Evolutionary conservation across 2,329 filamentous ascomycete genomes (phyloP).

Genomic region (Fusarium caatingaense): DNA sequence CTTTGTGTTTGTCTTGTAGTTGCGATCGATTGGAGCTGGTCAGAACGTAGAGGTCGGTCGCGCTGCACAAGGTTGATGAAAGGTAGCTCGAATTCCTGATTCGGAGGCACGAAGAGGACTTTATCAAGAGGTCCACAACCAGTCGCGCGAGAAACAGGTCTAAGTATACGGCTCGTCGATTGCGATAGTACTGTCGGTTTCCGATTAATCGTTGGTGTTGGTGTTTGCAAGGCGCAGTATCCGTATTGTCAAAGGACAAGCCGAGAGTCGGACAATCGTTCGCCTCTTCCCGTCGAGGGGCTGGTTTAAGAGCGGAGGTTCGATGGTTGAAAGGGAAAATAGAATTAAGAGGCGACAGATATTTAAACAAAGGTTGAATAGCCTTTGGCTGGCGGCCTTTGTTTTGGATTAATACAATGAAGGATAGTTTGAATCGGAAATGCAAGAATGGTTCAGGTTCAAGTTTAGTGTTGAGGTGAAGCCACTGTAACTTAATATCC

Average conservation of each 20-base stretch:
- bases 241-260: background rate
- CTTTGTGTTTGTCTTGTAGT: background rate
- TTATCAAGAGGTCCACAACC: background rate
- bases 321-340: background rate
- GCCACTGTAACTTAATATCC: conserved; percentile 24
- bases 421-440: conserved; percentile 27
- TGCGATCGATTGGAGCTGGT: conserved; percentile 1
- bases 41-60: background rate
- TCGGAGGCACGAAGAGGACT: background rate
- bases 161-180: background rate
- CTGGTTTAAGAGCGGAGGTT: background rate
- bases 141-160: background rate
- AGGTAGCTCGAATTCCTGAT: conserved; percentile 10
- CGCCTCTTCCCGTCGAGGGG: conserved; percentile 4
- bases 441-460: conserved; percentile 5
- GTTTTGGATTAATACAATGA: conserved; percentile 10
- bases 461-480: conserved; percentile 1
- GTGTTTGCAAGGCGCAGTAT: background rate
- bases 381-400: background rate
- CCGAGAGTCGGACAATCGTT: conserved; percentile 34
- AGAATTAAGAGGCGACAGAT: background rate
- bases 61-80: background rate
- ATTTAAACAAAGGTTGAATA: background rate
- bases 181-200: background rate
- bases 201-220: conserved; percentile 4